phyloP scores from a whole-genome alignment of 2,329 filamentous ascomycete genomes.

The Ophiostoma sp. region DNA sequence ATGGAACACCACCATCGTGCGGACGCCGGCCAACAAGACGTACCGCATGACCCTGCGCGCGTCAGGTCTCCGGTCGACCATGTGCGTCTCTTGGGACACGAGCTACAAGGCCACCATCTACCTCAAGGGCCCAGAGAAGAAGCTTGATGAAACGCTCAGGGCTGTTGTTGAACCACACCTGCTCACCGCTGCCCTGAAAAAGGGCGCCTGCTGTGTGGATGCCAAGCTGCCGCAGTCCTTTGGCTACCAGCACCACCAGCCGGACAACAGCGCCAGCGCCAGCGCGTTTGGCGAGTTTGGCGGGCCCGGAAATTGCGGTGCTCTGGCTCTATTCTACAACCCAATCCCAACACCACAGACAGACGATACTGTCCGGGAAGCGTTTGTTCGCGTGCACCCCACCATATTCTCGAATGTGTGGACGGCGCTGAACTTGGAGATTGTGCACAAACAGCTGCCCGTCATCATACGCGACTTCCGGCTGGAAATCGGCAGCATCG shows the following conservation, averaged over 20 bases:
- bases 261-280: neutral
- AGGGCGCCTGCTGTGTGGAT: constrained; percentile 23
- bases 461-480: constrained; percentile 64
- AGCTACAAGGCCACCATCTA: constrained; percentile 89
- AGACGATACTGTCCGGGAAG: constrained; percentile 14
- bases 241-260: constrained; percentile 24
- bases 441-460: constrained; percentile 54
- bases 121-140: constrained; percentile 53
- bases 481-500: constrained; percentile 59
- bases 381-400: constrained; percentile 57
- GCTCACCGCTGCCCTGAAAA: constrained; percentile 17
- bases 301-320: constrained; percentile 26
- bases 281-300: neutral
- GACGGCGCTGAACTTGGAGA: constrained; percentile 53
- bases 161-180: constrained; percentile 24
- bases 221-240: constrained; percentile 26
- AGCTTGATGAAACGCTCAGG: constrained; percentile 22
- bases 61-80: constrained; percentile 65
- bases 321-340: constrained; percentile 24
- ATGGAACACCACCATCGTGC: constrained; percentile 85
- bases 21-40: constrained; percentile 83
- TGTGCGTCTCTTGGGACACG: constrained; percentile 72
- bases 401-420: constrained; percentile 69
- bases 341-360: neutral
- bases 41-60: constrained; percentile 84